A percentile compares a stretch with the other conserved stretches of the same genome.
These are phyloP conservation scores for Gaeumannomyces sp. DNA, from an alignment of 2,329 filamentous ascomycete genomes.

Conservation along the genomic window DNA sequence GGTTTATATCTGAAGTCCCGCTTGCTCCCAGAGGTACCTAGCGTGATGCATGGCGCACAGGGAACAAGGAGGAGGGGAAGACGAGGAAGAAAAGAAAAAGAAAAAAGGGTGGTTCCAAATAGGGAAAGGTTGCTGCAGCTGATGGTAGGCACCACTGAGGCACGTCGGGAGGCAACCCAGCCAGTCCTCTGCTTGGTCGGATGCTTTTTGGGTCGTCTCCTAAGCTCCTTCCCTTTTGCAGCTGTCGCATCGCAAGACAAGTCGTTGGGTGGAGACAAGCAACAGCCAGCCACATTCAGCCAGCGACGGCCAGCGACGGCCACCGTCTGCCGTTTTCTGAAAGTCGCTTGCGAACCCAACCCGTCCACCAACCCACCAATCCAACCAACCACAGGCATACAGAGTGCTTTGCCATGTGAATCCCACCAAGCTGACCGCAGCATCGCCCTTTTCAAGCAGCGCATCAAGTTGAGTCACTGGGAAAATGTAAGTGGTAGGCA, in stretches of 20 bases:
- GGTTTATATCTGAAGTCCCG: neutral
- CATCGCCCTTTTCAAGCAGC: too few species aligned
- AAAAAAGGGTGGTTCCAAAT: neutral
- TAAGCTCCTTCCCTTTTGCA: neutral
- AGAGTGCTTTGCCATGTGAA: too few species aligned
- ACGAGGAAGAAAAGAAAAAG: neutral
- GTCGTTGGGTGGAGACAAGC: neutral
- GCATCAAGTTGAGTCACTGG: too few species aligned
- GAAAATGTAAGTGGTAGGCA: too few species aligned
- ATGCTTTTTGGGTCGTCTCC: neutral
- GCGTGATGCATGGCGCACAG: neutral
- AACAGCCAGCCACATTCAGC: neutral
- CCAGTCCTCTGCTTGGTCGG: neutral
- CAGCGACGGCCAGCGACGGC: neutral
- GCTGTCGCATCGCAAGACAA: neutral
- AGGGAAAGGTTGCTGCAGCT: neutral
- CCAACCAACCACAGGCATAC: too few species aligned
- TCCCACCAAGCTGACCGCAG: too few species aligned
- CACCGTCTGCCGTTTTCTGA: neutral
- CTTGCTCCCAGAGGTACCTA: neutral
- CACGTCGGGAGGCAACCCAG: neutral
- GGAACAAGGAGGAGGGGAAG: neutral
- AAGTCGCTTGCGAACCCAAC: too few species aligned
- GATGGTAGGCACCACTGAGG: neutral
- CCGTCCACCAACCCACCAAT: too few species aligned